Base-by-base conservation (phyloP, 768 basidiomycete genomes). In the Vararia minispora region DNA sequence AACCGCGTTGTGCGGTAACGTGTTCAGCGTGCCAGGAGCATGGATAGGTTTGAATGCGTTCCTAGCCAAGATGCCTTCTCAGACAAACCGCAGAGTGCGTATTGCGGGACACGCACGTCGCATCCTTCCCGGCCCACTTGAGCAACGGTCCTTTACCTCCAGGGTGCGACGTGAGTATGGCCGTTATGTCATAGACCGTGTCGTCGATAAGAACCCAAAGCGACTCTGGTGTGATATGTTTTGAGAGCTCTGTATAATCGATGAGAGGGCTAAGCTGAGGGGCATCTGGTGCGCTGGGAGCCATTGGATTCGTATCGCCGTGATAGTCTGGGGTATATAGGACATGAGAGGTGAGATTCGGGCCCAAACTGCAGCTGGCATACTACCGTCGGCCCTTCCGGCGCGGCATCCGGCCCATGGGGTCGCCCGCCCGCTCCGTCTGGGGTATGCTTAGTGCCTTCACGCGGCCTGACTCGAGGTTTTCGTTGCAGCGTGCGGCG, bases 91-190 rank as follows among this genome's bases (percentile, higher is more conserved):
- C 42, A 37, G 12, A 43, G 31, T 26, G 14, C 33, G 20, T 32
- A 21, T 43, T n/a, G 20, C 20, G 23, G 27, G 35, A 26, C 4
- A 56, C 82, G 27, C 57, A 85, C 77, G 82, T 94, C 23, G 87
- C 87, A 54, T 90, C 90, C 54, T 79, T 83, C 18, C 91, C 91
- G 2, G 84, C 88, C 48, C 90, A 87, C 55, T 86, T 86, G 38
- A 92, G 55, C 33, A 92, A 81, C 49, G 91, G 86, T 53, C 74
- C 80, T 52, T 76, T 77, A 6, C 89, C 90, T 24, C 89, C 86
- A 71, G 48, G 33, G 25, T 36, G 38, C 39, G 50, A 52, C 37
- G 37, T 36, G 16, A 48, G 11, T 11, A 48, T 30, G 17, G 33
- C 35, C 26, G 47, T 48, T 37, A 40, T 34, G 31, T 48, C 39